Evolutionary conservation across 371 early-diverging fungal species (phyloP).

Genomic region (Lichtheimia corymbifera): DNA sequence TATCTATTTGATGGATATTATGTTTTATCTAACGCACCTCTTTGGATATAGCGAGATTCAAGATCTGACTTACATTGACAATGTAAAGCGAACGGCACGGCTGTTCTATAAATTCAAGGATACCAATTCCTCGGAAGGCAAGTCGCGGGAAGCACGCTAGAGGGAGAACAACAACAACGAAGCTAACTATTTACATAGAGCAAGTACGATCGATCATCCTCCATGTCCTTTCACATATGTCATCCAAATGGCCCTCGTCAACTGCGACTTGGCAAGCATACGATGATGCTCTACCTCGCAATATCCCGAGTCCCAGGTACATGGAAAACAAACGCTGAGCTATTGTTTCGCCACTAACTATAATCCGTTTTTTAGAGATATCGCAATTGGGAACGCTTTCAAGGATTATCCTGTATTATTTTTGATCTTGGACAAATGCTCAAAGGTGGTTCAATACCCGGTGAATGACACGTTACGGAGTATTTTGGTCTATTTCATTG

Average conservation of each 20-base stretch:
- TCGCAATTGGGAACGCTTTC: constrained; percentile 43
- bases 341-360: neutral
- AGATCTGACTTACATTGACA: constrained; percentile 38
- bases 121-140: neutral
- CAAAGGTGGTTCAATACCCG: constrained; percentile 10
- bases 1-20: neutral
- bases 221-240: constrained; percentile 23
- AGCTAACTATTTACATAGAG: constrained; percentile 7
- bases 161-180: no score
- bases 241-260: constrained; percentile 31
- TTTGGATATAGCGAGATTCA: constrained; percentile 7
- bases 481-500: constrained; percentile 45
- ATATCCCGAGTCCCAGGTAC: constrained; percentile 36
- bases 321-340: neutral
- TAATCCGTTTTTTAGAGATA: constrained; percentile 23
- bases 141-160: no score
- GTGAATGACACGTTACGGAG: constrained; percentile 36
- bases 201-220: constrained; percentile 18
- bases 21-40: no score
- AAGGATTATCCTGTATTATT: constrained; percentile 49
- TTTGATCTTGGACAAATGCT: constrained; percentile 34
- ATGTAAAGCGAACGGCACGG: constrained; percentile 38
- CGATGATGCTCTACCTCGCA: constrained; percentile 39
- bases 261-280: constrained; percentile 30
- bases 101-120: constrained; percentile 28